phyloP scores from a whole-genome alignment of 352 stramenopile species.

The Aphanomyces astaci region DNA sequence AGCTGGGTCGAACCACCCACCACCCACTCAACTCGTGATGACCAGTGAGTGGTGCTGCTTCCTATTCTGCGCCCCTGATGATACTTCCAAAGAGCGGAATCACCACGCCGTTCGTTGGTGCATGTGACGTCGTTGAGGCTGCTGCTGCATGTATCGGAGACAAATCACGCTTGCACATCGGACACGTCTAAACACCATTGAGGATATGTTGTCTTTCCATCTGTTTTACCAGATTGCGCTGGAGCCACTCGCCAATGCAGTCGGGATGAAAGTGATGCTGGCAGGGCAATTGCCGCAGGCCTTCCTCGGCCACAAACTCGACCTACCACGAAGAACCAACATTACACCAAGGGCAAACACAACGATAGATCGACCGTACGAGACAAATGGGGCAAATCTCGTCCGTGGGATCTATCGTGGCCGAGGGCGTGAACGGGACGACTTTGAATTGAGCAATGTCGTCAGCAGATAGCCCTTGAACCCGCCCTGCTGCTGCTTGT shows the following conservation, averaged over 20 bases:
- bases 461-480: constrained; percentile 4
- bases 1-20: background rate
- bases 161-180: background rate
- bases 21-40: too few species aligned
- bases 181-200: background rate
- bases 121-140: background rate
- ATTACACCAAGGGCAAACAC: too few species aligned
- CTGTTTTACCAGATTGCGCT: background rate
- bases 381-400: constrained; percentile 21
- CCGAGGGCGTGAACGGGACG: background rate
- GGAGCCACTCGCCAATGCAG: constrained; percentile 21
- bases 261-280: constrained; percentile 7
- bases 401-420: background rate
- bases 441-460: constrained; percentile 9
- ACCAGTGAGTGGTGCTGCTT: too few species aligned
- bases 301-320: background rate
- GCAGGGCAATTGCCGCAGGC: constrained; percentile 3
- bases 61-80: background rate
- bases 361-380: too few species aligned
- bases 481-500: background rate
- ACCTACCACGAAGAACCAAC: constrained; percentile 18
- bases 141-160: background rate
- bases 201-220: constrained; percentile 1
- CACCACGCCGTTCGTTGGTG: background rate
- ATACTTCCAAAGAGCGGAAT: background rate